phyloP scores from a whole-genome alignment of 495 filamentous ascomycete species.

The Xylaria bambusicola region DNA sequence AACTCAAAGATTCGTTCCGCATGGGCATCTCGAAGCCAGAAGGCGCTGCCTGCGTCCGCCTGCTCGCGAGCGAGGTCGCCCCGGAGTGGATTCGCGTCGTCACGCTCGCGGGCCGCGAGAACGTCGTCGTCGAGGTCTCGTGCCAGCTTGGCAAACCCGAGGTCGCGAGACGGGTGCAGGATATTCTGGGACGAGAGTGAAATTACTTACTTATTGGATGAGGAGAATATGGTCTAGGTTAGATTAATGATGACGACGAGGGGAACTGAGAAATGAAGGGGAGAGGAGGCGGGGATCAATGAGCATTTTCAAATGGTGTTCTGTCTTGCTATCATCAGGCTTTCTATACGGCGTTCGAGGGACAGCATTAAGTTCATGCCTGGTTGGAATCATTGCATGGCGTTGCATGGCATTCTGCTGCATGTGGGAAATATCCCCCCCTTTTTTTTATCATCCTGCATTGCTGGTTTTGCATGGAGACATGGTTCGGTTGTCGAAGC shows the following conservation, averaged over 20 bases:
- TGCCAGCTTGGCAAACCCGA: slow-evolving; percentile 43
- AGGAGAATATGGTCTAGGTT: no score
- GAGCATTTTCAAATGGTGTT: background rate
- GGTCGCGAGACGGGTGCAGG: slow-evolving; percentile 47
- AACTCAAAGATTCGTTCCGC: slow-evolving; percentile 62
- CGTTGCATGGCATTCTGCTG: no score
- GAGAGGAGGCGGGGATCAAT: background rate
- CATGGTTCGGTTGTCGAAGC: no score
- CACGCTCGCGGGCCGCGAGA: slow-evolving; percentile 54
- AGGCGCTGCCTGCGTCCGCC: slow-evolving; percentile 52
- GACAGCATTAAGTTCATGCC: no score
- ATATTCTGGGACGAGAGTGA: slow-evolving; percentile 31
- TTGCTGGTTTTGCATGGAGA: no score
- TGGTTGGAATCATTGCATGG: no score
- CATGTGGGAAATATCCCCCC: no score
- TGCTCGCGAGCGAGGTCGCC: slow-evolving; percentile 60
- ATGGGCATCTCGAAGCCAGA: slow-evolving; percentile 64
- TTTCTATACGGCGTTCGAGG: no score
- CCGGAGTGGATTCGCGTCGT: slow-evolving; percentile 64
- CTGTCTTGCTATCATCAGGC: no score
- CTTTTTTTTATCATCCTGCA: no score
- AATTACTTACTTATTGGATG: no score
- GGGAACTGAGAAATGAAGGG: background rate
- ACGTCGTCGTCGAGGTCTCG: slow-evolving; percentile 57
- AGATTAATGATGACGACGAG: no score